Conservation (phyloP, 495 filamentous ascomycete genomes). For the Penicillium pulvis region DNA sequence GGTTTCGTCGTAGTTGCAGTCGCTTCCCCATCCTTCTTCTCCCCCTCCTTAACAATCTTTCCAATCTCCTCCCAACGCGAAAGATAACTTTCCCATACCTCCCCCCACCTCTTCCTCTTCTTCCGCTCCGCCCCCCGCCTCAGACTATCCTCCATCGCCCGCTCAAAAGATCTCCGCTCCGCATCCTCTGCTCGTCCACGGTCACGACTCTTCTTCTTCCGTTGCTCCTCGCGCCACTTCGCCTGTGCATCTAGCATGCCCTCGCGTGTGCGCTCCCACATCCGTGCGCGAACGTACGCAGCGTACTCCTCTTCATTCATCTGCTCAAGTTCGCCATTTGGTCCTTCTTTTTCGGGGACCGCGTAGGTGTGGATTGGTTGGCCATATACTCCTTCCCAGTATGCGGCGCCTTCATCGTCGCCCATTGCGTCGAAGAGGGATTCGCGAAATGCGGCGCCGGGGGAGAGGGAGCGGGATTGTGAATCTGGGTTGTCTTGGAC, state of each 20-base stretch:
- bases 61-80: slow-evolving; percentile 62
- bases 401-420: slow-evolving; percentile 93
- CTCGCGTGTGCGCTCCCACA: slow-evolving; percentile 88
- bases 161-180: slow-evolving; percentile 40
- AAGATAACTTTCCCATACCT: slow-evolving; percentile 65
- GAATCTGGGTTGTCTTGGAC: slow-evolving; percentile 14
- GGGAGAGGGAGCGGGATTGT: slow-evolving; percentile 37
- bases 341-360: slow-evolving; percentile 36
- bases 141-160: slow-evolving; percentile 55
- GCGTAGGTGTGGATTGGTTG: slow-evolving; percentile 80
- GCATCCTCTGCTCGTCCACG: slow-evolving; percentile 26
- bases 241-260: slow-evolving; percentile 66
- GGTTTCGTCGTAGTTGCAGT: slow-evolving; percentile 5
- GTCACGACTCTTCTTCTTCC: slow-evolving; percentile 22
- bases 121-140: slow-evolving; percentile 50
- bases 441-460: slow-evolving; percentile 81
- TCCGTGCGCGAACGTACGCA: slow-evolving; percentile 75
- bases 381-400: slow-evolving; percentile 93
- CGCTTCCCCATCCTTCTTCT: background rate
- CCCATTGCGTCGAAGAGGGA: slow-evolving; percentile 99
- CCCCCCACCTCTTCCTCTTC: slow-evolving; percentile 51
- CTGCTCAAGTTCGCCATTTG: slow-evolving; percentile 67
- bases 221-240: slow-evolving; percentile 59
- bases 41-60: slow-evolving; percentile 18
- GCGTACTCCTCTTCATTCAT: slow-evolving; percentile 95